A percentile compares a stretch with the other conserved stretches of the same genome.
phyloP scores from a whole-genome alignment of 495 filamentous ascomycete species.

The Neurospora sp. region DNA sequence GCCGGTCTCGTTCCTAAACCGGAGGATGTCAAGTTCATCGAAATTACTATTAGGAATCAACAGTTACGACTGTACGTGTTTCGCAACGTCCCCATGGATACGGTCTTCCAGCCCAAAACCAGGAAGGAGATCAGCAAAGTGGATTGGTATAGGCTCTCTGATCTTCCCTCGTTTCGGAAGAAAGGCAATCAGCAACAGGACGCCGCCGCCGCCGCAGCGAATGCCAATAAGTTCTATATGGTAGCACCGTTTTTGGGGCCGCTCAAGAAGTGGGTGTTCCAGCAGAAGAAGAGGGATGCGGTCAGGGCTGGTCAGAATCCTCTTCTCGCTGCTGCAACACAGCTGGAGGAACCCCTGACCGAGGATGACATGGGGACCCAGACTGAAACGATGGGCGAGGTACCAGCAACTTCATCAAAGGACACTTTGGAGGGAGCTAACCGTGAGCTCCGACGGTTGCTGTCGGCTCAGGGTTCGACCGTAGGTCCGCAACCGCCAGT shows the following conservation, averaged over 20 bases:
- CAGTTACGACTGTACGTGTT: slow-evolving; percentile 88
- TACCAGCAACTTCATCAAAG: slow-evolving; percentile 16
- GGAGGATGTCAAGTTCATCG: slow-evolving; percentile 64
- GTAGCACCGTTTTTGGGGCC: slow-evolving; percentile 83
- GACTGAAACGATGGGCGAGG: slow-evolving; percentile 10
- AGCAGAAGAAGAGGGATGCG: slow-evolving; percentile 62
- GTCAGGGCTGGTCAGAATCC: slow-evolving; percentile 23
- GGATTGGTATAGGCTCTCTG: slow-evolving; percentile 79
- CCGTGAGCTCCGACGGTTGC: slow-evolving; percentile 50
- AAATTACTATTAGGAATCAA: slow-evolving; percentile 83
- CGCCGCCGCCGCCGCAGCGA: slow-evolving; percentile 42
- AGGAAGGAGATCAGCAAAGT: slow-evolving; percentile 97
- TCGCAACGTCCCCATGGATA: slow-evolving; percentile 73
- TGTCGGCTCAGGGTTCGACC: slow-evolving; percentile 48
- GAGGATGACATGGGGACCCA: slow-evolving; percentile 31
- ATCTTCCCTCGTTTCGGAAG: slow-evolving; percentile 70
- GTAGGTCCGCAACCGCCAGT: slow-evolving; percentile 27
- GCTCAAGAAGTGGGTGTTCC: slow-evolving; percentile 81
- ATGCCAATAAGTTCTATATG: slow-evolving; percentile 91
- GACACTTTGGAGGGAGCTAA: slow-evolving; percentile 47
- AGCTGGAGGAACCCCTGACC: slow-evolving; percentile 28
- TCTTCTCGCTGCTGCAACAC: slow-evolving; percentile 16
- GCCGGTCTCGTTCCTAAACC: slow-evolving; percentile 63
- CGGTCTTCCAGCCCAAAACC: slow-evolving; percentile 77
- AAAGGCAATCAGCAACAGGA: slow-evolving; percentile 37